phyloP scores from a whole-genome alignment of 768 basidiomycete genomes.

The Suillus cothurnatus region DNA sequence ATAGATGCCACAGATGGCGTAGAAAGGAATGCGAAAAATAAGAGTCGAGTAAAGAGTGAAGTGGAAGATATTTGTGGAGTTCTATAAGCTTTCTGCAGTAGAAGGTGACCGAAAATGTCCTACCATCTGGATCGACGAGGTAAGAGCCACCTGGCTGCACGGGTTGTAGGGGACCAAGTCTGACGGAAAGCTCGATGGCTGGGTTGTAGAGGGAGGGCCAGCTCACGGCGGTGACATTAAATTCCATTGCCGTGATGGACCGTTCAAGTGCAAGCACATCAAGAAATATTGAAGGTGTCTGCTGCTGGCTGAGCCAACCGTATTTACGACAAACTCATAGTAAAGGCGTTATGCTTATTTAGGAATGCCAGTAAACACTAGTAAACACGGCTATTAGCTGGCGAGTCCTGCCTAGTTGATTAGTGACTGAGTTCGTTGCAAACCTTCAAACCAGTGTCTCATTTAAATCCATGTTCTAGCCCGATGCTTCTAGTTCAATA shows the following conservation, averaged over 20 bases:
- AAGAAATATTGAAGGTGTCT: background rate
- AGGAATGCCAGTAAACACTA: background rate
- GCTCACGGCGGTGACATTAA: constrained; percentile 23
- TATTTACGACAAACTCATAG: too few relatives aligned
- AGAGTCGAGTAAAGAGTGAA: constrained; percentile 53
- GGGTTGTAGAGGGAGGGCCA: constrained; percentile 44
- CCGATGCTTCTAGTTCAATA: background rate
- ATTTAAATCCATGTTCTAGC: background rate
- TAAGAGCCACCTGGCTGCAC: constrained; percentile 37
- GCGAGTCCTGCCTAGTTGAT: too few relatives aligned
- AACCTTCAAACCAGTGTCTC: too few relatives aligned
- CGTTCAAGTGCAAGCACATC: background rate
- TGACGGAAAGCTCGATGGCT: constrained; percentile 33
- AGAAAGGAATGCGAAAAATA: constrained; percentile 47
- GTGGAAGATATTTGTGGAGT: constrained; percentile 39
- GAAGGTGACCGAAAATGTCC: background rate
- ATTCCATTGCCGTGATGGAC: background rate
- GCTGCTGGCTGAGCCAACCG: background rate
- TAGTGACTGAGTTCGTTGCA: too few relatives aligned
- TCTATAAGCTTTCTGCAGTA: background rate
- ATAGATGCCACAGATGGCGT: constrained; percentile 40
- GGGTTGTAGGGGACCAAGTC: constrained; percentile 32
- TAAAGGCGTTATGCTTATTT: background rate
- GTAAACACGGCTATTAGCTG: background rate
- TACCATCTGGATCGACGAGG: constrained; percentile 37